A percentile compares a stretch with the other conserved stretches of the same genome.
Conservation (phyloP, 352 stramenopile species). For the Plasmopara muralis region DNA sequence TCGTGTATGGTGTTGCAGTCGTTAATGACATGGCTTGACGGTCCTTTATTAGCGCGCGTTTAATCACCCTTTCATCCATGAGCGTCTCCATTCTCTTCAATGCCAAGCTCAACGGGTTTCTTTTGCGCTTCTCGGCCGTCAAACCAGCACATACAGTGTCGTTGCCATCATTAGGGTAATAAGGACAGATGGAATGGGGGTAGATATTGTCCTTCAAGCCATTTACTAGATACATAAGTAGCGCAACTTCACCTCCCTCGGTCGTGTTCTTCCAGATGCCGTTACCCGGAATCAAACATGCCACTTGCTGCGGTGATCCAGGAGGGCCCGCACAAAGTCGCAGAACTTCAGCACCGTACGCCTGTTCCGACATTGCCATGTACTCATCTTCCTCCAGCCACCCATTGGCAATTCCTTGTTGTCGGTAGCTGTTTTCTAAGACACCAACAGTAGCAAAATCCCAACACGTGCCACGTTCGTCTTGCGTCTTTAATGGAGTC, state of each 20-base stretch:
- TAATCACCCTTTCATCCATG: constrained; percentile 35
- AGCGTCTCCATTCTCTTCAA: constrained; percentile 44
- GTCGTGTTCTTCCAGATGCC: constrained; percentile 63
- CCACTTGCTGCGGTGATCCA: constrained; percentile 46
- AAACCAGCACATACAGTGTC: constrained; percentile 41
- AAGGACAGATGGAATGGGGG: constrained; percentile 42
- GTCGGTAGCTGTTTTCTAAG: constrained; percentile 63
- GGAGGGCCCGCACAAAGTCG: constrained; percentile 43
- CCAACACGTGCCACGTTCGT: constrained; percentile 64
- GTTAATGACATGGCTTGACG: constrained; percentile 45
- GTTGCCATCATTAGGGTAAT: constrained; percentile 33
- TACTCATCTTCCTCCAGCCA: constrained; percentile 52
- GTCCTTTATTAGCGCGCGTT: constrained; percentile 35
- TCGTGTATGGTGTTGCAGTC: constrained; percentile 48
- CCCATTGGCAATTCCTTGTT: constrained; percentile 43
- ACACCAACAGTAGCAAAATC: constrained; percentile 56
- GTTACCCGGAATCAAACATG: constrained; percentile 55
- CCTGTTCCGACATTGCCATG: constrained; percentile 57
- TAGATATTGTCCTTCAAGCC: constrained; percentile 48
- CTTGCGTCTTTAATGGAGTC: constrained; percentile 64
- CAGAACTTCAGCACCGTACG: constrained; percentile 53
- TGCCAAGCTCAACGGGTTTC: constrained; percentile 41
- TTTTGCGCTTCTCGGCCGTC: constrained; percentile 26
- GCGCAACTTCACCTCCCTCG: constrained; percentile 39
- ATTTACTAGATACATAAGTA: constrained; percentile 50